Percentiles rank a stretch among this genome's conserved stretches.
phyloP scores from a whole-genome alignment of 2,329 filamentous ascomycete species.

The Uncinocarpus reesii region DNA sequence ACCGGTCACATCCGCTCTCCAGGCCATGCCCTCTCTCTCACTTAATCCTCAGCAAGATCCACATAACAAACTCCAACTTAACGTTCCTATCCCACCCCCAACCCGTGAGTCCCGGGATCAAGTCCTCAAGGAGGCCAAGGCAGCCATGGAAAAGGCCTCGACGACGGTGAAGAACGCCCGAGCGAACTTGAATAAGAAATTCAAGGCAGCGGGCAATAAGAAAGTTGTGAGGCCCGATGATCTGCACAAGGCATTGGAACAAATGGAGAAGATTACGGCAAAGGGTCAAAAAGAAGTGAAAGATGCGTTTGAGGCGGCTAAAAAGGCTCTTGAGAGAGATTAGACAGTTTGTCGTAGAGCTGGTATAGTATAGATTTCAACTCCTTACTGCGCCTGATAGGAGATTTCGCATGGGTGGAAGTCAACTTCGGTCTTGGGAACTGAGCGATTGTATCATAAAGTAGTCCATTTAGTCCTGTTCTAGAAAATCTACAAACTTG shows the following conservation, averaged over 20 bases:
- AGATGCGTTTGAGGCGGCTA: conserved; percentile 36
- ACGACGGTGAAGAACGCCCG: conserved; percentile 35
- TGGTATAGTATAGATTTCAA: no score
- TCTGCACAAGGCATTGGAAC: conserved; percentile 37
- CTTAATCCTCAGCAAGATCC: conserved; percentile 36
- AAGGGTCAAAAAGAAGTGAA: conserved; percentile 40
- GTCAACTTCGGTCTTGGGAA: no score
- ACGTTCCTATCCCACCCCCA: conserved; percentile 38
- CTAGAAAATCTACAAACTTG: neutral
- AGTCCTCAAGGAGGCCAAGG: conserved; percentile 32
- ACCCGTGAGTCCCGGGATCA: conserved; percentile 39
- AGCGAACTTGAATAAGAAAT: conserved; percentile 36
- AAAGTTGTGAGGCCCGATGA: conserved; percentile 38
- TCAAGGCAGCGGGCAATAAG: conserved; percentile 37
- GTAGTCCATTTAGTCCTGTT: neutral
- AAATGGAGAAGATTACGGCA: conserved; percentile 40
- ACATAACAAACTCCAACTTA: conserved; percentile 37
- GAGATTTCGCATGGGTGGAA: no score
- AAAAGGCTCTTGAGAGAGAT: conserved; percentile 29
- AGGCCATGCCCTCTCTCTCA: conserved; percentile 34
- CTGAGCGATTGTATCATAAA: neutral
- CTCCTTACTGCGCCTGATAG: no score
- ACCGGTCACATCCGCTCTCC: conserved; percentile 35
- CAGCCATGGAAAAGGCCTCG: conserved; percentile 36
- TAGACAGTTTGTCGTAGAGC: neutral